Base-by-base conservation (phyloP, 768 basidiomycete genomes). In the Boletus fagicola region DNA sequence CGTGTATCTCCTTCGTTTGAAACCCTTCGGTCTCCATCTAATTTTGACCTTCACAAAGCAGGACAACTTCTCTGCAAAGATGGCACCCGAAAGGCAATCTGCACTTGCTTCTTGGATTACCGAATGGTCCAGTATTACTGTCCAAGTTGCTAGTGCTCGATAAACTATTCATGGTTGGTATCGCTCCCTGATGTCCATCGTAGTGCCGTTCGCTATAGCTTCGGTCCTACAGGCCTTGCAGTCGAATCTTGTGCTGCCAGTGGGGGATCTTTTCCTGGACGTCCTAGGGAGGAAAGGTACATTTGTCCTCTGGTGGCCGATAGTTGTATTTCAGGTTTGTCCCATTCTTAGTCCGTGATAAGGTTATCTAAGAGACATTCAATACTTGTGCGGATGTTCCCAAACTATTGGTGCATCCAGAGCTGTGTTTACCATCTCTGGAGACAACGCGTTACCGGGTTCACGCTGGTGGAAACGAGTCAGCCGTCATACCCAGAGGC, bases 351-450 rank as follows among this genome's bases (percentile, higher is more conserved):
- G 10, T 11, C 7, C 8, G n/a, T 3, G 13, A 24, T 18, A 33
- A 11, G 15, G 42, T 45, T n/a, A 26, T 33, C 40, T 52, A 20
- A 59, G 8, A 9, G 12, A 3, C 20, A 16, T 40, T 11, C 63
- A 79, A 75, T 78, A 69, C 56, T 65, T 77, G 28, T 76, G 74
- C 2, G 78, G 77, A 36, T 78, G 77, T 10, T 78, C 79, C 11
- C 80, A 81, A 61, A 71, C 67, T 51, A 71, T 80, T 26, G 78
- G 80, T 59, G 78, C 77, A 22, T 78, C 79, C 16, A 74, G 78
- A 40, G 78, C 78, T 26, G 68, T 80, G 30, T 80, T 78, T 49
- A 78, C 78, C 28, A 77, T 80, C 63, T 68, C 65, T 10, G 57
- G 77, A 11, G 77, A 77, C 45, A 65, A 74, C 46, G 76, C 73